Evolutionary conservation across 116 monocot species (phyloP).

Genomic region (Phalaenopsis hybrid): DNA sequence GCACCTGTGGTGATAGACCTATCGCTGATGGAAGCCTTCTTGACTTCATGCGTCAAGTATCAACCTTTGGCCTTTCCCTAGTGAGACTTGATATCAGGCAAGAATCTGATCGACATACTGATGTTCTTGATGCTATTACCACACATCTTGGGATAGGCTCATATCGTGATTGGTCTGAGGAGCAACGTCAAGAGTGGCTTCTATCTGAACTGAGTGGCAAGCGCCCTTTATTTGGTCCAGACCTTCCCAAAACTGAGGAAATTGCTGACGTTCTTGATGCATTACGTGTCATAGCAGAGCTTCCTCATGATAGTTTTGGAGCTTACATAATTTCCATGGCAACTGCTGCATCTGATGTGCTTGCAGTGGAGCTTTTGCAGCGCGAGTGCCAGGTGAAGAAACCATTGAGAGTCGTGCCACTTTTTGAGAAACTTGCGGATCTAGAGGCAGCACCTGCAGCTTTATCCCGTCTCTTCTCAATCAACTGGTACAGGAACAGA

Average conservation of each 20-base stretch:
- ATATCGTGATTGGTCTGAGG: constrained; percentile 87
- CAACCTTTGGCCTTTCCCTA: constrained; percentile 86
- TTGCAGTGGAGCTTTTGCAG: constrained; percentile 90
- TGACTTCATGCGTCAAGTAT: constrained; percentile 85
- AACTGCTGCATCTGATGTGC: constrained; percentile 80
- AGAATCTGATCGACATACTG: constrained; percentile 94
- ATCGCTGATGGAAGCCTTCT: constrained; percentile 92
- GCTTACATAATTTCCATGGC: constrained; percentile 99
- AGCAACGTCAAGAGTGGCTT: constrained; percentile 86
- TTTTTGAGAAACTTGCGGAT: constrained; percentile 95
- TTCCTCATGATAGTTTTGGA: constrained; percentile 82
- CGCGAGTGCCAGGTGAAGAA: constrained; percentile 74
- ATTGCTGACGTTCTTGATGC: constrained; percentile 82
- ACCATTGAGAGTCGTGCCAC: constrained; percentile 83
- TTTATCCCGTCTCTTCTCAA: constrained; percentile 73
- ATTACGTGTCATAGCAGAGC: constrained; percentile 74
- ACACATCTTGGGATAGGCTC: constrained; percentile 75
- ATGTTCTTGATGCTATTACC: constrained; percentile 88
- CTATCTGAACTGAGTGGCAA: constrained; percentile 85
- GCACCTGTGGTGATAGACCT: constrained; percentile 65
- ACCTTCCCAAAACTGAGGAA: constrained; percentile 88
- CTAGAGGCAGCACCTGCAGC: constrained; percentile 93
- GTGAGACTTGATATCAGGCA: constrained; percentile 93
- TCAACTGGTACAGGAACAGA: constrained; percentile 86
- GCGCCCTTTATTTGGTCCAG: constrained; percentile 71